phyloP scores from a whole-genome alignment of 352 stramenopile genomes.

The Phytophthora constricta region DNA sequence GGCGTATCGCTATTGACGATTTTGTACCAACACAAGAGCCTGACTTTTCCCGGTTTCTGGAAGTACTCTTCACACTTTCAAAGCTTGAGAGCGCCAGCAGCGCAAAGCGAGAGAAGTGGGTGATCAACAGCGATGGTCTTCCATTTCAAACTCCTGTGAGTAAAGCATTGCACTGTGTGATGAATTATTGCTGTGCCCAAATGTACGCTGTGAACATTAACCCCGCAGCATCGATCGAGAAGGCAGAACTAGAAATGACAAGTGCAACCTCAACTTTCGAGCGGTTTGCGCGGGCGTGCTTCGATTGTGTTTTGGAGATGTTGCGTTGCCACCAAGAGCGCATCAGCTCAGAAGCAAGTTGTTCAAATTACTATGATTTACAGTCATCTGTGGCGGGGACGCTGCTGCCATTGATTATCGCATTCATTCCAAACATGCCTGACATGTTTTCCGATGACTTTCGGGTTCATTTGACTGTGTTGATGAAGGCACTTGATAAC shows the following conservation, averaged over 20 bases:
- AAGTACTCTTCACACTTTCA: slow-evolving; percentile 40
- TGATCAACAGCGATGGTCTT: slow-evolving; percentile 3
- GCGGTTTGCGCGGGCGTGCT: slow-evolving; percentile 47
- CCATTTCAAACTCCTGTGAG: slow-evolving; percentile 44
- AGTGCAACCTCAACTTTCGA: slow-evolving; percentile 45
- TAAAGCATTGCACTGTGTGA: slow-evolving; percentile 49
- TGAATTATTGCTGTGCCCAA: slow-evolving; percentile 56
- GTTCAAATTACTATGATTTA: slow-evolving; percentile 21
- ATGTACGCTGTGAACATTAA: slow-evolving; percentile 42
- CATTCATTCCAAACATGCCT: slow-evolving; percentile 52
- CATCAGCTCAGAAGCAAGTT: neutral
- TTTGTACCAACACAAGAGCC: slow-evolving; percentile 42
- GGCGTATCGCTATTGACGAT: slow-evolving; percentile 43
- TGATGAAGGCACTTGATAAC: slow-evolving; percentile 45
- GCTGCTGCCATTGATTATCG: slow-evolving; percentile 54
- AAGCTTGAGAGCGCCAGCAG: slow-evolving; percentile 39
- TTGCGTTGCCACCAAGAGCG: slow-evolving; percentile 10
- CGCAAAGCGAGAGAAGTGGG: slow-evolving; percentile 18
- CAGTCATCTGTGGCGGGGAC: slow-evolving; percentile 46
- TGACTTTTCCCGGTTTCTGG: slow-evolving; percentile 42
- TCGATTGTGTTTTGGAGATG: slow-evolving; percentile 43
- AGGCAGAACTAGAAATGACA: slow-evolving; percentile 23
- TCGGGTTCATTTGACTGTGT: slow-evolving; percentile 24
- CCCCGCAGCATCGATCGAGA: slow-evolving; percentile 23
- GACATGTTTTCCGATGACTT: slow-evolving; percentile 38